Evolutionary conservation across 495 filamentous ascomycete species (phyloP), one percentile per base, ranked within the genome.

Genomic region (Penicillium ochrochloron): DNA sequence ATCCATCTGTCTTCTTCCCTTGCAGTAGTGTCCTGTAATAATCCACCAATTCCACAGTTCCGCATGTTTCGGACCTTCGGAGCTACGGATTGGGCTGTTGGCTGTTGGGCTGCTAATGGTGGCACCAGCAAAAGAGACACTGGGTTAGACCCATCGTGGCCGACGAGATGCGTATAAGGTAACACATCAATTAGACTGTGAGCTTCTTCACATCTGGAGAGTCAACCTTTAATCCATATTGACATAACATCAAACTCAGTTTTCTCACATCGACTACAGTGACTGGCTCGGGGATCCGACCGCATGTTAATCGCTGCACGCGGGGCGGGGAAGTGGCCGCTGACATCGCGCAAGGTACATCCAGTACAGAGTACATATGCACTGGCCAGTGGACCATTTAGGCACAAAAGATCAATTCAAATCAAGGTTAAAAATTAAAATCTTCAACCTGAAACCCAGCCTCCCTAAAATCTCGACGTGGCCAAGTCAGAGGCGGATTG

Each of bases 401-500:
- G 54, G 50, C 31, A 59, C 6, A 27, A 51, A 3, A 55, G 29
- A 11, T n/a, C 29, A 25, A 54, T 46, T 17, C 41, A 25, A 54
- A 52, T 60, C 46, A 60, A 60, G 42, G 34, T 34, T 52, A 35
- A n/a, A 19, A 37, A 48, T 29, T 3, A 42, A 54, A 27, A 15
- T 52, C 42, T 46, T 65, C 19, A 60, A 69, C 64, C 23, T 64
- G 64, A 71, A 67, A 72, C 66, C 73, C 75, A 75, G 70, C 73
- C 71, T 65, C 65, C 64, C 19, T 7, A 58, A 25, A 29, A 29
- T 15, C 2, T 33, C 19, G 31, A 10, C 9, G 44, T 39, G 46
- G 59, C 31, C 25, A 41, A 60, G 59, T 25, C 46, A 54, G 33
- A 56, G 35, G 54, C 12, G 41, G 50, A 67, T 37, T 19, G 21